Base-by-base conservation (phyloP, 208 protist species). In the Phytomonas serpens region DNA sequence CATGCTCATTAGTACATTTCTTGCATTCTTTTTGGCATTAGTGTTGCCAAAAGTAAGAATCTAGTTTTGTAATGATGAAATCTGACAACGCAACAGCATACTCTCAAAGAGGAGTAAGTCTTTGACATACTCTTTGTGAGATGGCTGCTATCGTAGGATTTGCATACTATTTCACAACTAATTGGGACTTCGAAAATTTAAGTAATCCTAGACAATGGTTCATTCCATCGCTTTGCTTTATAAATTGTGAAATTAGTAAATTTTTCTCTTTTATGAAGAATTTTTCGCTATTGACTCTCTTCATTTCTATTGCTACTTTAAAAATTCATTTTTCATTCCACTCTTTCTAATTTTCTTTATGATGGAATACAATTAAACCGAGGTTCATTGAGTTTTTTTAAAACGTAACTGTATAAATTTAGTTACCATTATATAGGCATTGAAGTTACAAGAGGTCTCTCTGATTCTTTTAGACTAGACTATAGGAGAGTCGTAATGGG, bases 331-430 rank as follows among this genome's bases (percentile, higher is more conserved):
- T 9, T 31, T 0, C 11, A 27, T 32, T 67, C 4, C 4, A 51
- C 30, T 32, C 34, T 64, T 31, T 67, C 69, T 64, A 30, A 23
- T 62, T 31, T 52, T 73, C 27, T 32, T 73, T 19, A 13, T 51
- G 40, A 66, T 23, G 7, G 6, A 57, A 27, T 9, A 27, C 16
- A 57, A 57, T 27, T 57, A 27, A 19, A 57, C 47, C 2, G 13
- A 27, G 6, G 0, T 27, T 27, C 23, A 57, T 57, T 57, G 1
- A 11, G 7, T 57, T 57, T 19, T 27, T 27, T 57, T 27, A 27
- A 23, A 9, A 57, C 10, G 1, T 4, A 57, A 27, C 47, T 10
- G 19, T 27, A 57, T 57, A 10, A 27, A 23, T 23, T 57, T 57
- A 27, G 19, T 57, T 0, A 57, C 3, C 19, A 19, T 27, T 27